Evolutionary conservation across 495 filamentous ascomycete species (phyloP), one percentile per base, ranked within the genome.

Genomic region (Chaetomium fimeti): DNA sequence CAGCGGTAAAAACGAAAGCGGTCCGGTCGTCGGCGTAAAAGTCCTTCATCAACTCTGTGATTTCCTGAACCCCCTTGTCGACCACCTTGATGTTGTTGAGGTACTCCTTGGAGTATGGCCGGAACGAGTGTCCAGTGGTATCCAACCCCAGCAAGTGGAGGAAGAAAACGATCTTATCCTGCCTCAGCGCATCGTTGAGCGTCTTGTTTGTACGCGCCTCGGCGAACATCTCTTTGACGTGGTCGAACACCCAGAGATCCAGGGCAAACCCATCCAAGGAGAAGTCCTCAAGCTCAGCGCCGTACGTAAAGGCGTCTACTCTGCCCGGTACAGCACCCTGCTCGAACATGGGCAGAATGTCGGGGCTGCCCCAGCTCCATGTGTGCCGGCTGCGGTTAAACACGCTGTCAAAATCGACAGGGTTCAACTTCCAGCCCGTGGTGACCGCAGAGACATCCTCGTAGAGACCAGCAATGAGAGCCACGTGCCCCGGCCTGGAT

Each of bases 311-410:
- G 24, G 90, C 88, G 74, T 96, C 91, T 12, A 99, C 87, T 62
- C 89, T 83, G 0, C 91, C 91, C 6, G 91, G 90, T n/a, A 89
- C 86, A 40, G 94, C 95, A 1, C 95, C 95, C 66, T 93, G 86
- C 72, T 95, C 86, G 72, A 99, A 99, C 95, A 99, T 99, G 13
- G 87, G 91, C 57, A 98, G 78, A 70, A 99, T 99, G 79, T 99
- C 95, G 15, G 93, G 93, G 70, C 93, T 97, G 9, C 95, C 94
- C 95, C 95, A 99, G 74, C 91, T 93, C 95, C 95, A 99, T 5
- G 95, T 98, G 77, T 98, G 95, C 32, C 89, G 80, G 71, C 93
- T 97, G 62, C 89, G 87, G 72, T 99, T 99, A 84, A 99, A 99
- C 12, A 99, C 90, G 68, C 93, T 97, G 78, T 99, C 95, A 71